Base-by-base conservation (phyloP, 805 yeast species). In the Wickerhamiella domercqiae region DNA sequence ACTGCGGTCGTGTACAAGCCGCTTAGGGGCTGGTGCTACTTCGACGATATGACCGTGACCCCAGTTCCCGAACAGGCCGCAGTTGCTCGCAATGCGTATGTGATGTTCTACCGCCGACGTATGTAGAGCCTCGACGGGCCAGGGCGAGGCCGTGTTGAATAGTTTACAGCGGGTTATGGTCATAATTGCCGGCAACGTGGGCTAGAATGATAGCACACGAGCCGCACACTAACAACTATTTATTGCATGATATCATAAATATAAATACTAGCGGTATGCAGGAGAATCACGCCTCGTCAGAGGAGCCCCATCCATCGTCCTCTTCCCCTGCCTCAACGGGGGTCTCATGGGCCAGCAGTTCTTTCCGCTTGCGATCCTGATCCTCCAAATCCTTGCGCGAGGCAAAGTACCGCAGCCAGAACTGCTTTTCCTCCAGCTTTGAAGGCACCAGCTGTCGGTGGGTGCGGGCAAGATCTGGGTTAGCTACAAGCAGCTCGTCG, bases 1-100 rank as follows among this genome's bases (percentile, higher is more conserved):
- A 86, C 95, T 0, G 62, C 93, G 1, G 80, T 65, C 51, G 87
- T 81, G 3, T 61, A 73, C 51, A 81, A 81, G 49, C 74, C 73
- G 19, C 53, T 57, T 51, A 29, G 43, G 36, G 78, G 75, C 1
- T 84, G 94, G 94, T 73, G 80, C 49, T 71, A 74, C 43, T 84
- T 76, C 55, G 94, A 84, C 55, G 95, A 84, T 55, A 68, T 80
- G 0, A 69, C 66, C 39, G 75, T 78, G n/a, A 62, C 70, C 20
- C 67, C 62, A 39, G 60, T 65, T 15, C 53, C 60, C 7, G 61
- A 55, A 26, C 68, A 69, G 32, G 53, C 47, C 29, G 83, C 79
- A 13, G 61, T 79, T 33, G 78, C 78, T 46, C 62, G 68, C 35
- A 78, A 78, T 55, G 94, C 93, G 4, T 84, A 84, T 55, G 83